A percentile compares a stretch with the other conserved stretches of the same genome.
phyloP scores from a whole-genome alignment of 176 grass and related monocot genomes.

The Hordeum marinum region DNA sequence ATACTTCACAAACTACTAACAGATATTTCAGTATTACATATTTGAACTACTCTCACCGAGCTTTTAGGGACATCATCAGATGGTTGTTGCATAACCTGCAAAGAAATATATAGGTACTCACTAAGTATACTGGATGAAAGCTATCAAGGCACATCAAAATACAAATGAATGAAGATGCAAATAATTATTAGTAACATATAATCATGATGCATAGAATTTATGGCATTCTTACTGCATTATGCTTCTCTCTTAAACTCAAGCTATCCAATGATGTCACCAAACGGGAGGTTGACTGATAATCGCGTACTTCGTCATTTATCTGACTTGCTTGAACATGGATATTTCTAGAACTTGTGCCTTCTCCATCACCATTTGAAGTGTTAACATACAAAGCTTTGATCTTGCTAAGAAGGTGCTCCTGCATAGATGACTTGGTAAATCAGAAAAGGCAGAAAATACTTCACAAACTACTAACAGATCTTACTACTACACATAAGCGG shows the following conservation, averaged over 20 bases:
- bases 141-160: background rate
- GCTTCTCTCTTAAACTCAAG: background rate
- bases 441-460: background rate
- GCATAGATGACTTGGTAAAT: background rate
- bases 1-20: background rate
- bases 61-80: background rate
- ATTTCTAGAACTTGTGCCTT: slow-evolving; percentile 2
- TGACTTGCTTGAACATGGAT: background rate
- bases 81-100: background rate
- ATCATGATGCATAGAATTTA: background rate
- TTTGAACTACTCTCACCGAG: slow-evolving; percentile 10
- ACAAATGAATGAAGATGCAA: background rate
- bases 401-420: slow-evolving; percentile 8
- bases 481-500: too few species aligned
- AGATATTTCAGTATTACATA: background rate
- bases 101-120: background rate
- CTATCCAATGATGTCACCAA: background rate
- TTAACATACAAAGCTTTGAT: background rate
- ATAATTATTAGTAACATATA: background rate
- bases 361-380: background rate
- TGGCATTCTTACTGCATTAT: background rate
- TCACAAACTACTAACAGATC: too few species aligned
- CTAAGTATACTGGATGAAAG: background rate
- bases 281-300: background rate
- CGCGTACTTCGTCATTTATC: background rate